phyloP scores from a whole-genome alignment of 352 stramenopile species.

The Phytophthora podocarpi region DNA sequence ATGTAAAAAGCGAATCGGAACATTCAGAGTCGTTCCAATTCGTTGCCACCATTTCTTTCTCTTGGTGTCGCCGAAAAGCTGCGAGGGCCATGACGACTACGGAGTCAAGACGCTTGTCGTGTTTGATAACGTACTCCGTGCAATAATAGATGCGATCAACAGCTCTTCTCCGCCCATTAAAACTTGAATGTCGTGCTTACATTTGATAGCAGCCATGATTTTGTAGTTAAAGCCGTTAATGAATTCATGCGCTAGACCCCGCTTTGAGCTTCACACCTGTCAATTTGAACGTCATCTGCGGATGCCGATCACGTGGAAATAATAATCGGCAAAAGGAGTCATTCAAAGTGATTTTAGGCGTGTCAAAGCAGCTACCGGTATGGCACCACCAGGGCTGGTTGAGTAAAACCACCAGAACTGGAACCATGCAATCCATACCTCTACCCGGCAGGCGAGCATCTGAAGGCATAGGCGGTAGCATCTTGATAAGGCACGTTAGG shows the following conservation, averaged over 20 bases:
- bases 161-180: neutral
- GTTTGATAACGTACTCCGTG: conserved; percentile 3
- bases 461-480: neutral
- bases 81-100: neutral
- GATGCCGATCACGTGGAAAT: conserved; percentile 1
- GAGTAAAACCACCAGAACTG: neutral
- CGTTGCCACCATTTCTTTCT: neutral
- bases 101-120: neutral
- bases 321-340: neutral
- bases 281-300: too few species aligned
- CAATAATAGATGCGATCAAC: conserved; percentile 11
- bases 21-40: neutral
- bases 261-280: too few species aligned
- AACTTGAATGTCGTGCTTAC: conserved; percentile 6
- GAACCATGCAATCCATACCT: conserved; percentile 11
- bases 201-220: conserved; percentile 4
- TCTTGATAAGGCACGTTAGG: neutral
- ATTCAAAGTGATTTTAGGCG: neutral
- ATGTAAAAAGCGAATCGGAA: too few species aligned
- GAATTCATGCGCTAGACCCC: neutral
- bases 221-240: conserved; percentile 6
- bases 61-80: neutral
- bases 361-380: conserved; percentile 6
- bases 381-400: conserved; percentile 14
- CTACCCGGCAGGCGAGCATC: neutral